Conservation (phyloP, 2,329 filamentous ascomycete species). For the Botryotinia narcissicola region DNA sequence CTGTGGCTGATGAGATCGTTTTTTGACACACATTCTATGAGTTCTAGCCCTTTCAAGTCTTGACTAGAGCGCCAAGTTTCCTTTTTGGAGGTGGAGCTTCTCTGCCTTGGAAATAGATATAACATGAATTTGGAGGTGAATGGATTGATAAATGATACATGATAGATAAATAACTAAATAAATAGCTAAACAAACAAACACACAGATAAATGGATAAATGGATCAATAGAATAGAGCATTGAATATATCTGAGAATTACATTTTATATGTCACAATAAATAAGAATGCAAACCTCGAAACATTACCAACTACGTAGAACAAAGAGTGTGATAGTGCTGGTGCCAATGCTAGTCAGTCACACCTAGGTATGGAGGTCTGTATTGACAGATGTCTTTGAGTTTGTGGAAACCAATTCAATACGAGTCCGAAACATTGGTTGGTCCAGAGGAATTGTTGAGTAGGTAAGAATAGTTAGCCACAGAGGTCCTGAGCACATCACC, state of each 20-base stretch:
- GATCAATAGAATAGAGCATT: neutral
- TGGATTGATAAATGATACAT: too few relatives aligned
- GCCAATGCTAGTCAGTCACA: neutral
- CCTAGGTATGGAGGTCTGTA: neutral
- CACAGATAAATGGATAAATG: neutral
- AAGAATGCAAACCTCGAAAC: neutral
- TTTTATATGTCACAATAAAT: neutral
- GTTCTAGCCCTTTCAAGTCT: neutral
- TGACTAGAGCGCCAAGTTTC: neutral
- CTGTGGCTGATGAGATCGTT: constrained; percentile 14
- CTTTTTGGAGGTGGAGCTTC: neutral
- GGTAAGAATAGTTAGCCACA: neutral
- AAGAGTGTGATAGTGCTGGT: neutral
- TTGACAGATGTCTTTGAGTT: neutral
- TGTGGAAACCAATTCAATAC: neutral
- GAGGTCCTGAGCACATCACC: neutral
- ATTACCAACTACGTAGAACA: neutral
- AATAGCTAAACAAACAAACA: too few relatives aligned
- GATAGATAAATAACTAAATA: neutral
- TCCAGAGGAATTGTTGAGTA: neutral
- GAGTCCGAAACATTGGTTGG: neutral
- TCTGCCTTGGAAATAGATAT: neutral
- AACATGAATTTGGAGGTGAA: neutral
- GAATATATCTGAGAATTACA: neutral
- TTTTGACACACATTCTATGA: neutral